Conservation (phyloP, 2,329 filamentous ascomycete genomes). For the Zopfia rhizophila region DNA sequence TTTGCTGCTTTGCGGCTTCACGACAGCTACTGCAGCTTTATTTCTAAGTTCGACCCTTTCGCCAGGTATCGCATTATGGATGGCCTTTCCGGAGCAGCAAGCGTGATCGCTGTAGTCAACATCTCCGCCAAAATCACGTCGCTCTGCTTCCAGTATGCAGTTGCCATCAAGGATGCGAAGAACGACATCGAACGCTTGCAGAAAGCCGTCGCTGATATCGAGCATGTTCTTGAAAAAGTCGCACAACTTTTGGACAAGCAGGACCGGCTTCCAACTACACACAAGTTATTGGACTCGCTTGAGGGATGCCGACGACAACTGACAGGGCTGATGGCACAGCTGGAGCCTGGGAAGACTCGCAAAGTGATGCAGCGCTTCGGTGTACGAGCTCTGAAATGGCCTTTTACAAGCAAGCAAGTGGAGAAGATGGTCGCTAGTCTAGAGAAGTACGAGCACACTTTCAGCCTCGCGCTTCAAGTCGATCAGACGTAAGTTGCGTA, state of each 20-base stretch:
- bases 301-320: slow-evolving; percentile 7
- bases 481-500: slow-evolving; percentile 39
- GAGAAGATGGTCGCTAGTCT: slow-evolving; percentile 30
- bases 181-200: slow-evolving; percentile 42
- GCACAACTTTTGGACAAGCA: slow-evolving; percentile 32
- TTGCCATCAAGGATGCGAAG: slow-evolving; percentile 18
- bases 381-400: slow-evolving; percentile 50
- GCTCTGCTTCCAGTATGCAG: slow-evolving; percentile 45
- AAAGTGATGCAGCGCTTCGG: slow-evolving; percentile 39
- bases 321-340: slow-evolving; percentile 5
- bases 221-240: slow-evolving; percentile 29
- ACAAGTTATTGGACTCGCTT: slow-evolving; percentile 24
- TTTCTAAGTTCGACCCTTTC: slow-evolving; percentile 35
- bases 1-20: slow-evolving; percentile 15
- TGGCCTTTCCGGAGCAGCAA: slow-evolving; percentile 15
- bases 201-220: slow-evolving; percentile 30
- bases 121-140: slow-evolving; percentile 44
- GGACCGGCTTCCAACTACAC: slow-evolving; percentile 30
- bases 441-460: slow-evolving; percentile 27
- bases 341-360: slow-evolving; percentile 4
- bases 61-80: slow-evolving; percentile 8
- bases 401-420: slow-evolving; percentile 46
- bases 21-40: slow-evolving; percentile 8
- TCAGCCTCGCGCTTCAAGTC: slow-evolving; percentile 39
- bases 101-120: slow-evolving; percentile 47